These are phyloP conservation scores for Wickerhamomyces alni DNA, from an alignment of 805 yeast species.

Conservation along the genomic window DNA sequence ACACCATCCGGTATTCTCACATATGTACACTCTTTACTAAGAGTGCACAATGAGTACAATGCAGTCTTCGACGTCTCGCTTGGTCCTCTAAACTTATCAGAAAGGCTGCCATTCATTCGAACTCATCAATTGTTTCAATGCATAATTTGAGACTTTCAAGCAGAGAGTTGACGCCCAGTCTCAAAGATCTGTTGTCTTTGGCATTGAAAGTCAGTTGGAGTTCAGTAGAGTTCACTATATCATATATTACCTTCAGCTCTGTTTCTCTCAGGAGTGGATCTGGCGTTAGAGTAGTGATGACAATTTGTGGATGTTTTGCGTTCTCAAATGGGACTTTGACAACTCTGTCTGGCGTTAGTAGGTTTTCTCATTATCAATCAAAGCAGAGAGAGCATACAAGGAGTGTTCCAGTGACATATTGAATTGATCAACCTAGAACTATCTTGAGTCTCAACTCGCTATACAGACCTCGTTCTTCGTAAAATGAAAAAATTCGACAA, in stretches of 20 bases:
- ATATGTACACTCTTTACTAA: too few species aligned
- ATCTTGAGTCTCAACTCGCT: too few species aligned
- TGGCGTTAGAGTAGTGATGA: conserved; percentile 54
- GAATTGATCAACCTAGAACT: too few species aligned
- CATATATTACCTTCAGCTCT: conserved; percentile 50
- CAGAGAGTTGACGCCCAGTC: conserved; percentile 81
- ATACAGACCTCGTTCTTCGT: too few species aligned
- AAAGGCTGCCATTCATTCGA: too few species aligned
- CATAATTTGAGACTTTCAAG: conserved; percentile 73
- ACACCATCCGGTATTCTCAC: too few species aligned
- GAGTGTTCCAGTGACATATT: conserved; percentile 13
- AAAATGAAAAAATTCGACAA: too few species aligned
- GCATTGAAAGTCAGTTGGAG: conserved; percentile 51
- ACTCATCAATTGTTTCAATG: conserved; percentile 74
- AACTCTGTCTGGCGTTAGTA: conserved; percentile 21
- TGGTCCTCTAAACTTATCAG: too few species aligned
- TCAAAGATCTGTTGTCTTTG: conserved; percentile 62
- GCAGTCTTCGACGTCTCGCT: too few species aligned
- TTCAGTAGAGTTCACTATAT: conserved; percentile 23
- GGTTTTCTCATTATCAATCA: too few species aligned
- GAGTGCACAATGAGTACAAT: too few species aligned
- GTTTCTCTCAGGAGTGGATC: conserved; percentile 76
- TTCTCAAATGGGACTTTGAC: conserved; percentile 61
- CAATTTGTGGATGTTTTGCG: conserved; percentile 55
- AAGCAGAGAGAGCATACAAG: too few species aligned